Conservation (phyloP, 2,329 filamentous ascomycete genomes). For the Clarireedia hainanense region DNA sequence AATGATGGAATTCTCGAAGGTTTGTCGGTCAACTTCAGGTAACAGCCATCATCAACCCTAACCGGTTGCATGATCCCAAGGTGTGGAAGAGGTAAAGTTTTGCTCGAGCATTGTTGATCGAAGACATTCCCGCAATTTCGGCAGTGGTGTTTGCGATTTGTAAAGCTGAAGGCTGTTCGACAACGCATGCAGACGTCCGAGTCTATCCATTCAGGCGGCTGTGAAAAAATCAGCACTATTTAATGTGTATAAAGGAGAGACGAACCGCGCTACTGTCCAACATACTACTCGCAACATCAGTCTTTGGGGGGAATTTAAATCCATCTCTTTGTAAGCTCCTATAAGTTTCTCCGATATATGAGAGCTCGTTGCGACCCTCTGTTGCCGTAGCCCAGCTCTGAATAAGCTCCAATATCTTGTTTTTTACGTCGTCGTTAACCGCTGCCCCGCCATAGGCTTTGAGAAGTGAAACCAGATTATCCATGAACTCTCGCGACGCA, state of each 20-base stretch:
- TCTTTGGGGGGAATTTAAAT: constrained; percentile 80
- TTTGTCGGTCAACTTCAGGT: constrained; percentile 79
- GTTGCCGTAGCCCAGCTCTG: constrained; percentile 90
- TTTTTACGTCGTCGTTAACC: constrained; percentile 76
- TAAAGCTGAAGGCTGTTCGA: constrained; percentile 90
- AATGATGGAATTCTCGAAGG: constrained; percentile 38
- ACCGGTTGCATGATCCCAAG: constrained; percentile 87
- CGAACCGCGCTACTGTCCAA: constrained; percentile 89
- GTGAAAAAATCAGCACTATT: constrained; percentile 10
- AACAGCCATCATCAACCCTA: constrained; percentile 92
- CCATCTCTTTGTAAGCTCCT: constrained; percentile 74
- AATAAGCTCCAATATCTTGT: constrained; percentile 86
- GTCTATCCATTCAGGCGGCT: constrained; percentile 96
- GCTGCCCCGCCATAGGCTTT: constrained; percentile 68
- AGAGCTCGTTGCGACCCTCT: constrained; percentile 72
- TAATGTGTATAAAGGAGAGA: constrained; percentile 16
- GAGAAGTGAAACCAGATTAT: constrained; percentile 85
- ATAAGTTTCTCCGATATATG: constrained; percentile 86
- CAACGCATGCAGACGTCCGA: constrained; percentile 99
- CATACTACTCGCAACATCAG: constrained; percentile 90
- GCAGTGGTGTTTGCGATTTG: constrained; percentile 96
- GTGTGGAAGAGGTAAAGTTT: constrained; percentile 80
- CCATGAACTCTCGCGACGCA: constrained; percentile 95
- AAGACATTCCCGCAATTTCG: constrained; percentile 98
- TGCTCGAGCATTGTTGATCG: constrained; percentile 88